Conservation (phyloP, 2,329 filamentous ascomycete species). For the Exophiala oligosperma region DNA sequence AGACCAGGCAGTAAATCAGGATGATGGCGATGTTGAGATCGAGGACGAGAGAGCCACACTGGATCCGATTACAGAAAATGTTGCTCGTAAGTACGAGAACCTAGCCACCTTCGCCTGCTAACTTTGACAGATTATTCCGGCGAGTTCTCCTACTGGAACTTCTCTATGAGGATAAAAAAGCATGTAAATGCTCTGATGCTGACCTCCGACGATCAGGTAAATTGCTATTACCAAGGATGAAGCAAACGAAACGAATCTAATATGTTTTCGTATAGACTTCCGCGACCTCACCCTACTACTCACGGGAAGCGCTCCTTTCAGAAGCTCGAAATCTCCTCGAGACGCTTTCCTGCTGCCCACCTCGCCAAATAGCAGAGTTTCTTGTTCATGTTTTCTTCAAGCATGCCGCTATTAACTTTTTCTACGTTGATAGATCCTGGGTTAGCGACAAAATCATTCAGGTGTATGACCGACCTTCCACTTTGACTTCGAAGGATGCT, state of each 20-base stretch:
- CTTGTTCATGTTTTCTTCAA: conserved; percentile 46
- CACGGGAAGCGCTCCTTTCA: conserved; percentile 44
- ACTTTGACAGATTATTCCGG: conserved; percentile 43
- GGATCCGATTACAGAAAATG: conserved; percentile 40
- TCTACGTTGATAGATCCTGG: conserved; percentile 45
- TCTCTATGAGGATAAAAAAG: conserved; percentile 44
- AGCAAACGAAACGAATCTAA: not conserved
- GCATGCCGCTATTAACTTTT: conserved; percentile 46
- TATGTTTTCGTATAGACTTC: not conserved
- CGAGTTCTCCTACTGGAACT: conserved; percentile 47
- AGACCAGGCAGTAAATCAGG: conserved; percentile 35
- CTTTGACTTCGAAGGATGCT: conserved; percentile 40
- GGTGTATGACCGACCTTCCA: conserved; percentile 39
- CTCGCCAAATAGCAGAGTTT: conserved; percentile 46
- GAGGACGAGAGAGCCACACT: conserved; percentile 44
- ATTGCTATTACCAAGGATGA: not conserved
- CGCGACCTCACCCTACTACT: conserved; percentile 37
- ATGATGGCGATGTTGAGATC: conserved; percentile 41
- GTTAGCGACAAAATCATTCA: conserved; percentile 39
- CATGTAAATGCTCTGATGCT: conserved; percentile 46
- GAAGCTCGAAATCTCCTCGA: conserved; percentile 39
- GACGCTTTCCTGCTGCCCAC: conserved; percentile 42
- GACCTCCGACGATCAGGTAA: conserved; percentile 35
- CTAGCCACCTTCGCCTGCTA: conserved; percentile 1
- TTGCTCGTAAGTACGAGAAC: conserved; percentile 36